These are phyloP conservation scores for Fragaria ananassa DNA, from an alignment of 306 rosid species.

Conservation along the genomic window DNA sequence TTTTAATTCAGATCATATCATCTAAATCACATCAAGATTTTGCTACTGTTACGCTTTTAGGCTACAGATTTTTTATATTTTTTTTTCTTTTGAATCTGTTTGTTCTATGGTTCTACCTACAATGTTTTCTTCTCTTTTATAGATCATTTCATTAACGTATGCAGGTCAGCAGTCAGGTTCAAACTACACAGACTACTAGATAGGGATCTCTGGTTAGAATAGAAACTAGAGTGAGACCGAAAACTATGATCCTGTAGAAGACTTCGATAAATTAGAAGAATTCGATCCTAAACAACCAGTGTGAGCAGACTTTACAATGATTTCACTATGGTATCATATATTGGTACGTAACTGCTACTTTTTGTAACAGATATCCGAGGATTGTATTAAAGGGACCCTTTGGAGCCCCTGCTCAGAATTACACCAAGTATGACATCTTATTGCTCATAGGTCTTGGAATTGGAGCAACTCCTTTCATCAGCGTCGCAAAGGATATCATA, in stretches of 20 bases:
- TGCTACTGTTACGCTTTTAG: background rate
- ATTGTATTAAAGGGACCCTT: constrained; percentile 82
- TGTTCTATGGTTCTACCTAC: no score
- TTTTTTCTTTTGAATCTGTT: background rate
- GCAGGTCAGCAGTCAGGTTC: constrained; percentile 66
- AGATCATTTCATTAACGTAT: constrained; percentile 13
- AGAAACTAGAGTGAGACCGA: constrained; percentile 53
- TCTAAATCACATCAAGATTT: no score
- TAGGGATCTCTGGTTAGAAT: constrained; percentile 54
- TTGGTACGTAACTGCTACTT: constrained; percentile 4
- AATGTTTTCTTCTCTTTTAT: background rate
- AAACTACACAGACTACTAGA: constrained; percentile 42
- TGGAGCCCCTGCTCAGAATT: constrained; percentile 92
- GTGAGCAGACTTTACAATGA: constrained; percentile 33
- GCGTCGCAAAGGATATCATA: constrained; percentile 77
- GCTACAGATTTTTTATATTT: no score
- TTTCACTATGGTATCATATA: background rate
- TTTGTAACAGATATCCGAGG: constrained; percentile 53
- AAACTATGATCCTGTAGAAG: background rate
- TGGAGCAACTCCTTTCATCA: constrained; percentile 94
- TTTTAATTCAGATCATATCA: background rate
- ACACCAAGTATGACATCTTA: constrained; percentile 71
- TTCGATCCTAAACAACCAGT: constrained; percentile 27
- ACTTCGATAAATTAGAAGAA: background rate
- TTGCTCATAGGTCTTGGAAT: constrained; percentile 86